phyloP scores from a whole-genome alignment of 257 asterid genomes.

The Plantago major region DNA sequence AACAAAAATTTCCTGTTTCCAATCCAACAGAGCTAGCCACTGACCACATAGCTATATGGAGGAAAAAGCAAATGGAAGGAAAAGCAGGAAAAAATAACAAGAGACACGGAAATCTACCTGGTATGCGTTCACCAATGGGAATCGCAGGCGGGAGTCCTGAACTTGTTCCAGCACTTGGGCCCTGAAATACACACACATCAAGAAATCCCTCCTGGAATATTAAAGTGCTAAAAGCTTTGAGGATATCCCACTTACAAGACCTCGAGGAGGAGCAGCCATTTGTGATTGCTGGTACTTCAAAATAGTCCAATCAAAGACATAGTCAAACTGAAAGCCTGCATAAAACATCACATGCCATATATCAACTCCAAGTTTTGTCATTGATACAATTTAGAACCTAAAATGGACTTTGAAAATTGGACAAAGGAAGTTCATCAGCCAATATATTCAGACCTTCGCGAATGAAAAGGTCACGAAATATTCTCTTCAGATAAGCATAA shows the following conservation, averaged over 20 bases:
- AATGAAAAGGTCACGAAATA: constrained; percentile 22
- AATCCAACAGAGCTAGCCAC: neutral
- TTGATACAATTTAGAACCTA: neutral
- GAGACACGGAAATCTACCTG: constrained; percentile 37
- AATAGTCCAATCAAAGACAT: constrained; percentile 98
- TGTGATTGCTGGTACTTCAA: constrained; percentile 87
- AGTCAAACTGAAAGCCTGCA: constrained; percentile 91
- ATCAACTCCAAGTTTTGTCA: neutral
- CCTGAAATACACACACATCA: constrained; percentile 37
- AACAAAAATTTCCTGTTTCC: too few species aligned
- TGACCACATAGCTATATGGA: neutral
- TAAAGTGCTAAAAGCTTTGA: constrained; percentile 5
- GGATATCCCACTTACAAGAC: constrained; percentile 47
- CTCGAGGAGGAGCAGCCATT: constrained; percentile 36
- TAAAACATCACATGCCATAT: neutral
- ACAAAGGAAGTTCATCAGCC: neutral
- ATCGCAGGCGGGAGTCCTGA: constrained; percentile 84
- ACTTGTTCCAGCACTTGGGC: constrained; percentile 72
- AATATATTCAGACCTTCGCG: constrained; percentile 8
- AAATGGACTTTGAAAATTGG: neutral
- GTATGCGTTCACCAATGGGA: constrained; percentile 60
- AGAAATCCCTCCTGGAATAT: neutral
- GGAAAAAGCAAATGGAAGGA: too few species aligned
- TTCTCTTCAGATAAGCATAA: constrained; percentile 92
- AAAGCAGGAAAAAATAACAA: too few species aligned